A percentile compares a stretch with the other conserved stretches of the same genome.
Evolutionary conservation across 164 flowering plant species (phyloP).

Genomic region (Chloranthus sessilifolius): DNA sequence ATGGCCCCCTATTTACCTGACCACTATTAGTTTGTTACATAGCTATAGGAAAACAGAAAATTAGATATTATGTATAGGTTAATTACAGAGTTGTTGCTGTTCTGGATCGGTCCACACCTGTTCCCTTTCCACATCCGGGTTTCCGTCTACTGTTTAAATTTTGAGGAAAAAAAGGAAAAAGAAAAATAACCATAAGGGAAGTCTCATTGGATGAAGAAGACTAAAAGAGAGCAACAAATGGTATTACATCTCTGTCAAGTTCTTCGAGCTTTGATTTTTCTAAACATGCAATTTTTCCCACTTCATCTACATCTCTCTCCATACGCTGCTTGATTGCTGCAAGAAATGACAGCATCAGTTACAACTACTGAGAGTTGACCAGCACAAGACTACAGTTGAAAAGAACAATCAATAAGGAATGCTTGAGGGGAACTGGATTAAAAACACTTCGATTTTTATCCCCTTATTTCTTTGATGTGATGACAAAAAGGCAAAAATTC

Average conservation of each 20-base stretch:
- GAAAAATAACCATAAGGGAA: neutral
- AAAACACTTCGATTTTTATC: no score
- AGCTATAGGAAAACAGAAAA: no score
- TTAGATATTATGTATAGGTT: neutral
- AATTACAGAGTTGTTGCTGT: slow-evolving; percentile 69
- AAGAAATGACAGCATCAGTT: slow-evolving; percentile 7
- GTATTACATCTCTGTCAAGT: slow-evolving; percentile 71
- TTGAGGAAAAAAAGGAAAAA: slow-evolving; percentile 30
- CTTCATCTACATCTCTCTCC: slow-evolving; percentile 97
- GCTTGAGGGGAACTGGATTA: no score
- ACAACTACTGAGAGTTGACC: no score
- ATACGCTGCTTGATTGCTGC: slow-evolving; percentile 85
- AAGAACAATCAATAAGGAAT: no score
- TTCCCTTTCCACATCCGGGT: slow-evolving; percentile 88
- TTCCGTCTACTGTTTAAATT: slow-evolving; percentile 76
- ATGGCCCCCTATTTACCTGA: no score
- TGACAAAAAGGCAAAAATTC: no score
- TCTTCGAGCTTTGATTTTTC: slow-evolving; percentile 72
- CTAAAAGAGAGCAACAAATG: slow-evolving; percentile 3
- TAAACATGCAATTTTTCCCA: slow-evolving; percentile 64
- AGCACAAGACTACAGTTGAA: no score
- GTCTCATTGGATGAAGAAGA: neutral
- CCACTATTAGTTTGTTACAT: no score
- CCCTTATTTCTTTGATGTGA: no score
- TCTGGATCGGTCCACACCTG: slow-evolving; percentile 85